Evolutionary conservation across 768 basidiomycete species (phyloP), one percentile per base, ranked within the genome.

Genomic region (Boletus tylopilopsis): DNA sequence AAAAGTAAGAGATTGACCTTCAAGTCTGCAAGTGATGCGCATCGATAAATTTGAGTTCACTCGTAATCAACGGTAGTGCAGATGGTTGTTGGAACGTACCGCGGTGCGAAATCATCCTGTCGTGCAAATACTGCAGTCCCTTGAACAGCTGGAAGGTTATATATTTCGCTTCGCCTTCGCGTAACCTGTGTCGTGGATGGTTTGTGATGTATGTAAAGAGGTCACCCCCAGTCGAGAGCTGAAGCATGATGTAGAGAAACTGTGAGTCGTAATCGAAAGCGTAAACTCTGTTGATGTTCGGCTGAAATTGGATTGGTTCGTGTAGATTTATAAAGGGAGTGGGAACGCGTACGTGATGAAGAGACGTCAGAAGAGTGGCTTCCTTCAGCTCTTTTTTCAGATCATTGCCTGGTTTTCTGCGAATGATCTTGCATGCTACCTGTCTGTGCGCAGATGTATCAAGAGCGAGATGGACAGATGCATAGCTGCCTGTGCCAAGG

Each of bases 381-480:
- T 92, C 89, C 58, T 87, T 91, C 81, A 84, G 82, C 38, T 87
- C 84, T 41, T 75, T 75, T 41, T 58, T 68, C 34, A 60, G 23
- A 46, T 68, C 67, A 13, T 49, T 61, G 12, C 64, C 67, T 19
- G 77, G 79, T 45, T 76, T 78, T 63, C 80, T 81, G 56, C 79
- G 80, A 60, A 92, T 86, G 50, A 82, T 89, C 65, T 92, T 92
- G 66, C 89, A 91, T 19, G 90, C 90, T 23, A 89, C 86, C 68
- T 92, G 90, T 37, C 81, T 76, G 55, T 81, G 76, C 39, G 73
- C 78, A 9, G 68, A 63, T 10, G 74, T 78, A 59, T 89, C 86
- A 50, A 88, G 73, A 16, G 88, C 87, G 21, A 92, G 76, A 59
- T 90, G 84, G 1, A 92, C 90, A 1, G 83, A 85, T 0, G 89